Percentiles rank a stretch among this genome's conserved stretches.
Conservation (phyloP, 2,329 filamentous ascomycete species). For the Talaromyces funiculosus region DNA sequence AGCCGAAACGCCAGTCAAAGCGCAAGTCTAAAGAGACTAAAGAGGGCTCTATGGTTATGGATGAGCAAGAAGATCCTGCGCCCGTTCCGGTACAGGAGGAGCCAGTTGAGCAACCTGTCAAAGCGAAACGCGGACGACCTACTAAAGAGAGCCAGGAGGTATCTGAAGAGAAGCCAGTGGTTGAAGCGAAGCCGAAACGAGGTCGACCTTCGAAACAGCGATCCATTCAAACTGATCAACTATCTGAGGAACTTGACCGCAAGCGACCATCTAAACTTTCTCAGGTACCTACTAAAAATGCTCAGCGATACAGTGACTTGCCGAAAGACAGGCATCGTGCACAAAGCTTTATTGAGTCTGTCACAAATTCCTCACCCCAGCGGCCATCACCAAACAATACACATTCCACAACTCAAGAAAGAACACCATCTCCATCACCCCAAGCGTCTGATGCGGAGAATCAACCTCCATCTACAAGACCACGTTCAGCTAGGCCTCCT, state of each 20-base stretch:
- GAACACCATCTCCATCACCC: slow-evolving; percentile 60
- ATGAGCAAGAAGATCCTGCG: background rate
- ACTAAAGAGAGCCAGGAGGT: background rate
- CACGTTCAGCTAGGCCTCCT: slow-evolving; percentile 42
- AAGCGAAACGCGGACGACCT: slow-evolving; percentile 7
- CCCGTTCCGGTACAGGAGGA: slow-evolving; percentile 12
- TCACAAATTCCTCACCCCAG: slow-evolving; percentile 15
- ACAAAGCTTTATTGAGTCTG: slow-evolving; percentile 25
- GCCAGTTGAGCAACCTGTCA: background rate
- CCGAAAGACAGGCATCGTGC: slow-evolving; percentile 32
- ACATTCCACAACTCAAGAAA: slow-evolving; percentile 26
- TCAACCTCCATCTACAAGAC: slow-evolving; percentile 63
- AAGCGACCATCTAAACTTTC: slow-evolving; percentile 13
- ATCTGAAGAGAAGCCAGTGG: background rate
- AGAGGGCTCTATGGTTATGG: background rate
- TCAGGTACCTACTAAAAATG: slow-evolving; percentile 30
- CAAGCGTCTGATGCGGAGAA: slow-evolving; percentile 79
- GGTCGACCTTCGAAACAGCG: slow-evolving; percentile 11
- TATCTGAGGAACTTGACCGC: slow-evolving; percentile 2
- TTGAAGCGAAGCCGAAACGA: slow-evolving; percentile 5
- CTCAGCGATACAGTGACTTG: slow-evolving; percentile 34
- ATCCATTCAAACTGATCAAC: background rate
- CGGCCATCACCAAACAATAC: slow-evolving; percentile 9
- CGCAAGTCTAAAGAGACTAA: slow-evolving; percentile 5
- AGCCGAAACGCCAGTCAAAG: slow-evolving; percentile 4